Conservation (phyloP, 805 yeast species). For the Pichia paraexigua region DNA sequence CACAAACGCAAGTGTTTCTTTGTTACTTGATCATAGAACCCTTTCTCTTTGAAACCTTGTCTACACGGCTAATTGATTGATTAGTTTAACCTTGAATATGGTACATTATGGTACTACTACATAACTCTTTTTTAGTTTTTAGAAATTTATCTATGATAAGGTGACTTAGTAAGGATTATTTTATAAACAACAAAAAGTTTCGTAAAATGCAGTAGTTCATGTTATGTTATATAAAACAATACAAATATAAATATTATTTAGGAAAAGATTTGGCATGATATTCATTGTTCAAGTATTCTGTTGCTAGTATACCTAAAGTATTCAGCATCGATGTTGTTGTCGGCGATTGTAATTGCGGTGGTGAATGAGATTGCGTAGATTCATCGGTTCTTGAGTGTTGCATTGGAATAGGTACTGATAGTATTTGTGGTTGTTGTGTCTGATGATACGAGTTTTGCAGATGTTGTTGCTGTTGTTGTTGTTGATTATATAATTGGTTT, state of each 20-base stretch:
- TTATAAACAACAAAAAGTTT: too few species aligned
- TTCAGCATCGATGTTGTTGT: constrained; percentile 22
- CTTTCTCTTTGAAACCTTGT: too few species aligned
- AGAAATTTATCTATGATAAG: too few species aligned
- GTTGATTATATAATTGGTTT: background rate
- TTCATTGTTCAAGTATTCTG: constrained; percentile 29
- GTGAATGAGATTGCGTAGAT: background rate
- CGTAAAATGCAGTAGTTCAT: background rate
- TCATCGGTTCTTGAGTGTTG: background rate
- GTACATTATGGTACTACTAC: too few species aligned
- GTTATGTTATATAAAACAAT: background rate
- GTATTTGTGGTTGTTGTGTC: background rate
- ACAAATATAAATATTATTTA: background rate
- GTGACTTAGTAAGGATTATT: too few species aligned
- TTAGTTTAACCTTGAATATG: too few species aligned
- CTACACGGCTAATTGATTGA: too few species aligned
- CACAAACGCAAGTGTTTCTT: too few species aligned
- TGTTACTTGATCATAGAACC: too few species aligned
- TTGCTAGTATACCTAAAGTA: constrained; percentile 29
- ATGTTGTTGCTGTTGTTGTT: background rate
- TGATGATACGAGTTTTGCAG: background rate
- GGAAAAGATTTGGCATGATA: background rate
- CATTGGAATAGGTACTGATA: background rate
- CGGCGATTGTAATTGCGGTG: background rate
- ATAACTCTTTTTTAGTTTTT: too few species aligned